phyloP scores from a whole-genome alignment of 2,329 filamentous ascomycete species.

The Sarocladiaceae sp. region DNA sequence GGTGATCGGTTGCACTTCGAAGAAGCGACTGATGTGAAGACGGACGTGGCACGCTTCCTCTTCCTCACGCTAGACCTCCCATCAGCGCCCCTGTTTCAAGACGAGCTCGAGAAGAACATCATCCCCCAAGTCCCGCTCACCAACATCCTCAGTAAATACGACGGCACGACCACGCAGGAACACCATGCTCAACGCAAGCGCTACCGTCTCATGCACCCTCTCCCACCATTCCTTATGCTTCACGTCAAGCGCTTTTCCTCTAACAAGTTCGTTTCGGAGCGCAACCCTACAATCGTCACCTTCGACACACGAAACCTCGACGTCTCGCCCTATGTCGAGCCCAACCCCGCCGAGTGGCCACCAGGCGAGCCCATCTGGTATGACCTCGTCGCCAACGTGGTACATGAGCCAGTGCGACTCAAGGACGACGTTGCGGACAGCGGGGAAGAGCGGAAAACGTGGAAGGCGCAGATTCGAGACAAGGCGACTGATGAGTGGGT shows the following conservation, averaged over 20 bases:
- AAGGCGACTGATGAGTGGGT: slow-evolving; percentile 82
- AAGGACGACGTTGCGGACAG: slow-evolving; percentile 84
- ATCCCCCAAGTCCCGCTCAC: slow-evolving; percentile 87
- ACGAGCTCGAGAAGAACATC: slow-evolving; percentile 89
- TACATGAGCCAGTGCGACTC: slow-evolving; percentile 72
- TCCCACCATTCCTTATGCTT: slow-evolving; percentile 86
- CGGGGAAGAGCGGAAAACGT: slow-evolving; percentile 79
- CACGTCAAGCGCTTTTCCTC: slow-evolving; percentile 95
- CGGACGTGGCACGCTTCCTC: slow-evolving; percentile 73
- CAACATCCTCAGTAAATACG: slow-evolving; percentile 84
- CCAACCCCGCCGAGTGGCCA: slow-evolving; percentile 64
- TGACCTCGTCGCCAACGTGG: slow-evolving; percentile 93
- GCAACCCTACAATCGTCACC: slow-evolving; percentile 96
- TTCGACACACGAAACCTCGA: slow-evolving; percentile 82
- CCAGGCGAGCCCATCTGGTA: slow-evolving; percentile 84
- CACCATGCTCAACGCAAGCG: slow-evolving; percentile 82
- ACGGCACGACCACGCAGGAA: slow-evolving; percentile 80
- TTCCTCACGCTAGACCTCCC: slow-evolving; percentile 92
- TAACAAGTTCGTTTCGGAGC: slow-evolving; percentile 94
- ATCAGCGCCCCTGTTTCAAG: slow-evolving; percentile 88
- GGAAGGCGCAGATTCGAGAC: slow-evolving; percentile 87
- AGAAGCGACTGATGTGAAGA: slow-evolving; percentile 75
- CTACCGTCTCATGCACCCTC: slow-evolving; percentile 81
- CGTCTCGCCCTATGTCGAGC: slow-evolving; percentile 85
- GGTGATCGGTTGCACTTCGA: slow-evolving; percentile 88